These are phyloP conservation scores for Diaporthe capsici DNA, from an alignment of 2,329 filamentous ascomycete species.

Conservation along the genomic window DNA sequence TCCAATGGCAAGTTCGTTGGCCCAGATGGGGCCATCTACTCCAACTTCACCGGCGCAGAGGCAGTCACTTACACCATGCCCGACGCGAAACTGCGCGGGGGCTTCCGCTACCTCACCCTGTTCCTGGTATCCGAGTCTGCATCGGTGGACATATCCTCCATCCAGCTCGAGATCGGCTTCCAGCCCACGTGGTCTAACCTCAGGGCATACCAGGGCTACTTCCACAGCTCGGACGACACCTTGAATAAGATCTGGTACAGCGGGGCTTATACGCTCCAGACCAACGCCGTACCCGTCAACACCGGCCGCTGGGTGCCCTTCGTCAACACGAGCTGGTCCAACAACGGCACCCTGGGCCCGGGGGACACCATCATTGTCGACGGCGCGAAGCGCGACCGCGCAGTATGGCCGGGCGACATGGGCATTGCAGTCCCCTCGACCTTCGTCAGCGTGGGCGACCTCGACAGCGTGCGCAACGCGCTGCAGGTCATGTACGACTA, in stretches of 20 bases:
- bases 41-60: slow-evolving; percentile 53
- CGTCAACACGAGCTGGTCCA: slow-evolving; percentile 57
- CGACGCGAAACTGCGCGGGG: slow-evolving; percentile 60
- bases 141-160: slow-evolving; percentile 50
- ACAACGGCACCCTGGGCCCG: slow-evolving; percentile 51
- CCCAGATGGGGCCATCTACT: slow-evolving; percentile 63
- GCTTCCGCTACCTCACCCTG: slow-evolving; percentile 66
- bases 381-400: slow-evolving; percentile 67
- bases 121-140: slow-evolving; percentile 50
- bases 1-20: slow-evolving; percentile 61
- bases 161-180: slow-evolving; percentile 54
- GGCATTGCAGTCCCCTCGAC: slow-evolving; percentile 65
- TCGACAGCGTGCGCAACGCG: slow-evolving; percentile 62
- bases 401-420: slow-evolving; percentile 72
- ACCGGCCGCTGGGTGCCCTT: slow-evolving; percentile 52
- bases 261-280: slow-evolving; percentile 62
- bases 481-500: slow-evolving; percentile 58
- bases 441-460: slow-evolving; percentile 64
- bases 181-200: slow-evolving; percentile 61
- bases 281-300: slow-evolving; percentile 51
- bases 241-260: slow-evolving; percentile 69
- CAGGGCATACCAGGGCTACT: slow-evolving; percentile 68
- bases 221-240: slow-evolving; percentile 61
- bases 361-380: slow-evolving; percentile 57
- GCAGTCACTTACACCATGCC: slow-evolving; percentile 57